Evolutionary conservation across 2,329 filamentous ascomycete genomes (phyloP), one percentile per base, ranked within the genome.

Genomic region (Penicillium sp.): DNA sequence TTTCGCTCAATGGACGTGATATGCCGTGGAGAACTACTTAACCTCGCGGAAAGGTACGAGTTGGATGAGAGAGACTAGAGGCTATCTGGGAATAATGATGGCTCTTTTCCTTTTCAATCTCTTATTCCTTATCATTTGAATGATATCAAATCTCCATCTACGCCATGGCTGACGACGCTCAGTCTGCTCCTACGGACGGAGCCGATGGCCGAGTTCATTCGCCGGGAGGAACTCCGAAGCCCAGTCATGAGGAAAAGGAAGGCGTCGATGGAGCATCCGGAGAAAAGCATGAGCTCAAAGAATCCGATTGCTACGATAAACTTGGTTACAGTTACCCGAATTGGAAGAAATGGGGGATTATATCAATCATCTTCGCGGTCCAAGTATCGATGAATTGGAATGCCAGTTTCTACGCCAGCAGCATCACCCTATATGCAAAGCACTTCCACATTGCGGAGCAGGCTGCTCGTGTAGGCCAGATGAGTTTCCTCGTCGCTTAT

Each of bases 381-480:
- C 85, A 88, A 64, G 80, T 82, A 1, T 88, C 84, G 4, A 88
- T 88, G 84, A 88, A 88, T 73, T 86, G 87, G 74, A 88, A 88
- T 70, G 85, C 85, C 1, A 84, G 82, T 49, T 78, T 88, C 32
- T 88, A 87, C 68, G 85, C 83, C 39, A 86, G 86, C 62, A 84
- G 80, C 37, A 75, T 87, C 32, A 66, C 69, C 0, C 81, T 82
- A 13, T 84, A 89, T 50, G 69, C 79, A 0, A 72, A 81, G 10
- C 78, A 89, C 51, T 92, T 89, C 58, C 58, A 70, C 38, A 82
- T 92, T 54, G 83, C 81, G 47, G 74, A 75, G 12, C 84, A 88
- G 65, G 81, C 80, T 7, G 86, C 84, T 2, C 79, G 87, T 47
- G 77, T 82, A 39, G 88, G 88, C 54, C 86, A 88, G 55, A 84